These are phyloP conservation scores for Tetratostichococcus sp. DNA, from an alignment of 139 green algal species.

Conservation along the genomic window DNA sequence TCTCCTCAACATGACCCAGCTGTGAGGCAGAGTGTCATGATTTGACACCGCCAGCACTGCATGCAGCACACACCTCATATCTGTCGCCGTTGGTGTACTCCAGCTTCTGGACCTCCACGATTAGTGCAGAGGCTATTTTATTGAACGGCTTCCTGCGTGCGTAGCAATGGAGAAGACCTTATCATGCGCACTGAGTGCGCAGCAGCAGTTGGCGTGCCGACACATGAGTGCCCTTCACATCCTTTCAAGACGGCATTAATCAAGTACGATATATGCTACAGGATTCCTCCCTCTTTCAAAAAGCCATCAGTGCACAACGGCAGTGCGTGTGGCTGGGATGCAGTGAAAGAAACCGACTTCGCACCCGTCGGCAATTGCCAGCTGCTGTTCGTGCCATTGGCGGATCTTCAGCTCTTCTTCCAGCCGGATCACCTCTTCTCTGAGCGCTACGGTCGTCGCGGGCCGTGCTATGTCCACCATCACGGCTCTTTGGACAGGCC, in stretches of 20 bases:
- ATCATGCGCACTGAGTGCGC: no score
- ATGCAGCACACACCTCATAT: conserved; percentile 7
- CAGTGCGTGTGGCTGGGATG: no score
- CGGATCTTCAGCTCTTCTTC: not conserved
- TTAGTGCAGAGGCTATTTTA: not conserved
- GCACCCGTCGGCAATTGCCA: not conserved
- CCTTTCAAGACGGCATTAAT: no score
- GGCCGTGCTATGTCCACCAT: not conserved
- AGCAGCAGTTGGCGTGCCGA: no score
- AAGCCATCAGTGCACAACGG: no score
- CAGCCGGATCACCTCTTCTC: not conserved
- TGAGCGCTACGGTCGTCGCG: not conserved
- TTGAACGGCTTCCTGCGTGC: not conserved
- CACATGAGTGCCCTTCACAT: no score
- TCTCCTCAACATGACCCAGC: no score
- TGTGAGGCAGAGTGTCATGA: not conserved
- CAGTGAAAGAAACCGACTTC: not conserved
- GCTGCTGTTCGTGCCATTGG: not conserved
- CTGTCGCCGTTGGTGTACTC: conserved; percentile 8
- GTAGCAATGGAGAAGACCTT: no score
- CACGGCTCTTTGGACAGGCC: not conserved
- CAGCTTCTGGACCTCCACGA: not conserved
- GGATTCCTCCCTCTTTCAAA: no score
- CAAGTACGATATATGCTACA: no score
- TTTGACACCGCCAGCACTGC: no score